These are phyloP conservation scores for Coemansia sp. DNA, from an alignment of 192 early-diverging fungal genomes.

Conservation along the genomic window DNA sequence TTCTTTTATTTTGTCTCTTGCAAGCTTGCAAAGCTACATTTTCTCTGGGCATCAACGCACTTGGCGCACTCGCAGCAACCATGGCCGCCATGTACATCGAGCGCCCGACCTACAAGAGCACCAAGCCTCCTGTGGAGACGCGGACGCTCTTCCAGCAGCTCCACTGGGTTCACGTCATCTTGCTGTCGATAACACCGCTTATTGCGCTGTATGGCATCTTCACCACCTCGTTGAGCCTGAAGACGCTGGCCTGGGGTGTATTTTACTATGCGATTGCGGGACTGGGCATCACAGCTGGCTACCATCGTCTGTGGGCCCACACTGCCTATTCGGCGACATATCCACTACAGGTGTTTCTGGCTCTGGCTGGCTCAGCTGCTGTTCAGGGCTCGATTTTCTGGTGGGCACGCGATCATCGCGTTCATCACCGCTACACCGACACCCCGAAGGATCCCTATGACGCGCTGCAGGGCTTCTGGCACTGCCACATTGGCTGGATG, in stretches of 20 bases:
- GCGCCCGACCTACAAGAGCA: constrained; percentile 50
- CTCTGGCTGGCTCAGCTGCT: constrained; percentile 67
- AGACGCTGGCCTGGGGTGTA: constrained; percentile 66
- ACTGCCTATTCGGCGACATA: constrained; percentile 68
- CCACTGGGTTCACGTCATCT: constrained; percentile 69
- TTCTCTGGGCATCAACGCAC: background rate
- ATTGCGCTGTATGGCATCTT: constrained; percentile 77
- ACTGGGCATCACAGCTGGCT: constrained; percentile 62
- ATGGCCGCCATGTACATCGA: constrained; percentile 42
- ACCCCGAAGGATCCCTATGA: constrained; percentile 81
- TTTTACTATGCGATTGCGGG: constrained; percentile 40
- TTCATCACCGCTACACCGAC: constrained; percentile 88
- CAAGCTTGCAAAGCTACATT: background rate
- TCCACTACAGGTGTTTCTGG: constrained; percentile 63
- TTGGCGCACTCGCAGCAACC: constrained; percentile 9
- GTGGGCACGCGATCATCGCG: constrained; percentile 85
- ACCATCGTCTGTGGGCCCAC: constrained; percentile 85
- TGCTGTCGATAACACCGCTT: constrained; percentile 71
- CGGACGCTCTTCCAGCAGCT: constrained; percentile 54
- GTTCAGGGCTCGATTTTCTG: constrained; percentile 82
- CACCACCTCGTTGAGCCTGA: constrained; percentile 63
- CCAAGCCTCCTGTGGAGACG: constrained; percentile 40
- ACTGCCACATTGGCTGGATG: constrained; percentile 88
- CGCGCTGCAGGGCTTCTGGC: constrained; percentile 76
- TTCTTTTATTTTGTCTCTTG: background rate